A percentile compares a stretch with the other conserved stretches of the same genome.
These are phyloP conservation scores for Tardiomyces depauwii DNA, from an alignment of 1,139 yeast genomes.

Conservation along the genomic window DNA sequence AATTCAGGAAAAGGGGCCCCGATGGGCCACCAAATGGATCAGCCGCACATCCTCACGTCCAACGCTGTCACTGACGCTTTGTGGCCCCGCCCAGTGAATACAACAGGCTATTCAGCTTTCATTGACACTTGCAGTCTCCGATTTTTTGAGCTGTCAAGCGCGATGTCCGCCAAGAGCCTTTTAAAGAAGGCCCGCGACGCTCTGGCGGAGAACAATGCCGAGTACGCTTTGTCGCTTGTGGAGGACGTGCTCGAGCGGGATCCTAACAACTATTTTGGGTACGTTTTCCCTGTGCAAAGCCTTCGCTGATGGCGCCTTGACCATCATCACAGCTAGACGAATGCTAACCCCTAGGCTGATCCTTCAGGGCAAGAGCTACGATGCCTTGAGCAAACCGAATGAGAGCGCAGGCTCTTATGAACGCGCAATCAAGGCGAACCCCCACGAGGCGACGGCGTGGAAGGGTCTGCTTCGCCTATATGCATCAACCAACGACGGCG, in stretches of 20 bases:
- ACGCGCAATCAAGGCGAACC: slow-evolving; percentile 46
- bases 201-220: slow-evolving; percentile 31
- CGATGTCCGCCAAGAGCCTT: not conserved
- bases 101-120: too few relatives aligned
- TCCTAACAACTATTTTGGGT: slow-evolving; percentile 50
- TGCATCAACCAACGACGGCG: slow-evolving; percentile 32
- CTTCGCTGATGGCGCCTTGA: not conserved
- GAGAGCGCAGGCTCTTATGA: slow-evolving; percentile 42
- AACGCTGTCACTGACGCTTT: too few relatives aligned
- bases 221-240: slow-evolving; percentile 42
- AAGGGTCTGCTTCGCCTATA: slow-evolving; percentile 61
- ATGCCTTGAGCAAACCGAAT: slow-evolving; percentile 29
- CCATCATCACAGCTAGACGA: too few relatives aligned
- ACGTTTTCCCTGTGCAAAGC: slow-evolving; percentile 7
- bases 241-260: slow-evolving; percentile 45
- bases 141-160: too few relatives aligned
- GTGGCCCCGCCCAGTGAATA: too few relatives aligned
- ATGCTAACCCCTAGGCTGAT: slow-evolving; percentile 15
- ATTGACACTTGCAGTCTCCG: too few relatives aligned
- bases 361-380: slow-evolving; percentile 45
- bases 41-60: too few relatives aligned
- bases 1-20: too few relatives aligned
- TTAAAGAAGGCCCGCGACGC: slow-evolving; percentile 28
- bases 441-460: slow-evolving; percentile 59
- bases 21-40: too few relatives aligned